Evolutionary conservation across 2,329 filamentous ascomycete species (phyloP), one percentile per base, ranked within the genome.

Genomic region (Aspergillus novofumigatus): DNA sequence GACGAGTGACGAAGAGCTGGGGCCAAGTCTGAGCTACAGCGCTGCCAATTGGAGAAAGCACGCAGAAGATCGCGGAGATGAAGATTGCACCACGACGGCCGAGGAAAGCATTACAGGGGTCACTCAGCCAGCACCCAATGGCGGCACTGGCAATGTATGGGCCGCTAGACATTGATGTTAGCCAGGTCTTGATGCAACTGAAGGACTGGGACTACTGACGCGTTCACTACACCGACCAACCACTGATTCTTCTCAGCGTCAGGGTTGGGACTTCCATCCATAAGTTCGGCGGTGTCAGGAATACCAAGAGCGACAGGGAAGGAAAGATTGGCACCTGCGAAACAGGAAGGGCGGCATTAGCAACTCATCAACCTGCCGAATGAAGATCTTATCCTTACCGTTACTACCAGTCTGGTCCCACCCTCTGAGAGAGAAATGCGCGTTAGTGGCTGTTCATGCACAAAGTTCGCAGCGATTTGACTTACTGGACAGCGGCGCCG

Each of bases 41-140:
- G 53, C 83, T 85, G n/a, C 86, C 88, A 60, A 92, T 84, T 1
- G 88, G 85, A 1, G 88, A 80, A 68, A 88, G 80, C 29, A 90
- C 76, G 67, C 83, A 87, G 68, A 89, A 86, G 62, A 86, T 73
- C 11, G 82, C 84, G 6, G 81, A 80, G 49, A 86, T 69, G 67
- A 88, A 88, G 59, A 89, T 89, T 49, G 83, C 82, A 10, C 85
- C 84, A 52, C 85, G 82, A 42, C 86, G 84, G 41, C 85, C 86
- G 28, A 85, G 63, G 10, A 73, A 73, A 44, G 82, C 73, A 64
- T 89, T 89, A 11, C 84, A 63, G 1, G 85, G 85, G 59, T 90
- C 87, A 0, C 86, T 86, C 14, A 87, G 72, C 86, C 86, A 89
- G 68, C 84, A 86, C 4, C 85, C 85, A 75, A 84, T 73, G 57